phyloP scores from a whole-genome alignment of 345 rosid genomes.

The Eucalyptus cloeziana region DNA sequence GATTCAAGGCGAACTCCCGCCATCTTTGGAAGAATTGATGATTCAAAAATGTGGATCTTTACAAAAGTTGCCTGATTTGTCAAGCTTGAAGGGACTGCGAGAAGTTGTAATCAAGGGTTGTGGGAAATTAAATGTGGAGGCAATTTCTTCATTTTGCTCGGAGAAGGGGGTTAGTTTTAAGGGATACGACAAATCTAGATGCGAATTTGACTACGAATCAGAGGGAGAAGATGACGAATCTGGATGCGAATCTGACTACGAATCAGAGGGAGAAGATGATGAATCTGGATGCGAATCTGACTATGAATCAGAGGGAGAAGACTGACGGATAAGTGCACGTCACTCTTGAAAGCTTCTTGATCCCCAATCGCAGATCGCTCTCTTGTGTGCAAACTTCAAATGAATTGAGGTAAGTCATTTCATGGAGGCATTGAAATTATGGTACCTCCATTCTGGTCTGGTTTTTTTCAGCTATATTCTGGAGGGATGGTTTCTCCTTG shows the following conservation, averaged over 20 bases:
- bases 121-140: background rate
- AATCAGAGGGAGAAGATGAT: no score
- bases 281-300: no score
- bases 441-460: background rate
- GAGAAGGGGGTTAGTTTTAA: accelerated
- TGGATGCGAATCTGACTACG: accelerated
- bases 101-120: accelerated
- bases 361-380: accelerated
- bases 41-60: no score
- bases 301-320: no score
- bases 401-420: background rate
- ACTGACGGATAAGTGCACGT: background rate
- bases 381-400: background rate
- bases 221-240: background rate
- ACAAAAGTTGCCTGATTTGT: no score
- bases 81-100: background rate
- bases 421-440: background rate
- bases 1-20: no score
- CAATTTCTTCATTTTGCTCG: background rate
- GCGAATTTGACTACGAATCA: no score
- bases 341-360: background rate
- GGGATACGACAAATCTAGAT: no score
- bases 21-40: accelerated
- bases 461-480: no score
- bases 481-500: background rate